Conservation (phyloP, 2,329 filamentous ascomycete species). For the Rugonectria rugulosa region DNA sequence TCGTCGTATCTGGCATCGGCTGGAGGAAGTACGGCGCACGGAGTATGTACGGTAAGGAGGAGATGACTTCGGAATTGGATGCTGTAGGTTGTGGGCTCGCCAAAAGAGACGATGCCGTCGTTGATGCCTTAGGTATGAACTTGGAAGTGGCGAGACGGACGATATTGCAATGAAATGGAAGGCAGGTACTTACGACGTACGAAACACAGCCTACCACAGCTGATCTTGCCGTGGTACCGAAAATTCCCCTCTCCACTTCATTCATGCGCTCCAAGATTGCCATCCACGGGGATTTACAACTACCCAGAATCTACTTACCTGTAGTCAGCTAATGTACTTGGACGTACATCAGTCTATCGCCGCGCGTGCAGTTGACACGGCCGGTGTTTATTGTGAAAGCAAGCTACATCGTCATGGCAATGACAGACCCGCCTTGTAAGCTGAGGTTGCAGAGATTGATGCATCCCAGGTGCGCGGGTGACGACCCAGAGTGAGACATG, state of each 20-base stretch:
- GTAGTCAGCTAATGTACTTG: too few relatives aligned
- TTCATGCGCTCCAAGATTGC: not conserved
- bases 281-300: too few relatives aligned
- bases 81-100: too few relatives aligned
- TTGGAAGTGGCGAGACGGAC: not conserved
- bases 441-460: conserved; percentile 1
- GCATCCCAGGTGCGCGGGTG: conserved; percentile 12
- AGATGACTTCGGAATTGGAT: not conserved
- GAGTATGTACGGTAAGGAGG: too few relatives aligned
- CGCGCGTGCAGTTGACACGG: not conserved
- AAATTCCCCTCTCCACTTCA: not conserved
- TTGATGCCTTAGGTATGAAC: conserved; percentile 9
- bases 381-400: not conserved
- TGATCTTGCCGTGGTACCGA: not conserved
- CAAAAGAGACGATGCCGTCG: too few relatives aligned
- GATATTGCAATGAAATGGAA: too few relatives aligned
- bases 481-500: conserved; percentile 34
- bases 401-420: conserved; percentile 1
- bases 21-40: too few relatives aligned
- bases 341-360: too few relatives aligned
- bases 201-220: not conserved
- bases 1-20: too few relatives aligned
- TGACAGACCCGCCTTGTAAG: not conserved
- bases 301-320: too few relatives aligned
- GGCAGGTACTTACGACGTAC: too few relatives aligned